Base-by-base conservation (phyloP, 2,329 filamentous ascomycete genomes). In the Peltaster fructicola region DNA sequence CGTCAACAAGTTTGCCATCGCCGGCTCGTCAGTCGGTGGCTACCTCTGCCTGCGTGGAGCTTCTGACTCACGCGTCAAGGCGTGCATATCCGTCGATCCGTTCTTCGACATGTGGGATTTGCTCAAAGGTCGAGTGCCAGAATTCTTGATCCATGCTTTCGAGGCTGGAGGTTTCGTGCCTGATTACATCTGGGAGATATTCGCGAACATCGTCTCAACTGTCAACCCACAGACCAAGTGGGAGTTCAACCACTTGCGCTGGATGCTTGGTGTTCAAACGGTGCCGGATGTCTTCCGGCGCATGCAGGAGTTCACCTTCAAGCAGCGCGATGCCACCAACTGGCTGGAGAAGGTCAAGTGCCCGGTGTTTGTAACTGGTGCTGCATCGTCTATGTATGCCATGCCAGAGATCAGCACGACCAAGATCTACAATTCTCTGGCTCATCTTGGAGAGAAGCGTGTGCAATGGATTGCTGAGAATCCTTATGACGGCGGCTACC, bases 21-120 rank as follows among this genome's bases (percentile, higher is more conserved):
- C 37, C 2, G 57, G 58, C 0, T 43, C 48, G 0, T 51, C 51
- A 2, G 41, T 60, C 33, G 58, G 60, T 3, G 61, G 51, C 1
- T 63, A 62, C 32, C 54, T 51, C 23, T 54, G 58, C 1, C 43
- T 63, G 5, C 52, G 61, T 0, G 52, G 38, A 2, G 53, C 52
- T 0, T 34, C 39, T 0, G 57, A 61, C 34, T 29, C 45, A 0
- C 50, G 59, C 1, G 41, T 62, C 43, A 53, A 51, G 27, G 59
- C 57, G 0, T 58, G 52, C 30, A 38, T 62, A 4, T 34, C 46
- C 5, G 37, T 53, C 10, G 54, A 57, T 25, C 34, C 37, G 1
- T 44, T 52, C 22, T 55, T 50, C 38, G 39, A 42, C 32, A 30
- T 56, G 30, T 50, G 35, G 28, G 43, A 47, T 23, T 30, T 52